Evolutionary conservation across 106 monocot genomes (phyloP), one percentile per base, ranked within the genome.

Genomic region (Dioscorea zingiberensis): DNA sequence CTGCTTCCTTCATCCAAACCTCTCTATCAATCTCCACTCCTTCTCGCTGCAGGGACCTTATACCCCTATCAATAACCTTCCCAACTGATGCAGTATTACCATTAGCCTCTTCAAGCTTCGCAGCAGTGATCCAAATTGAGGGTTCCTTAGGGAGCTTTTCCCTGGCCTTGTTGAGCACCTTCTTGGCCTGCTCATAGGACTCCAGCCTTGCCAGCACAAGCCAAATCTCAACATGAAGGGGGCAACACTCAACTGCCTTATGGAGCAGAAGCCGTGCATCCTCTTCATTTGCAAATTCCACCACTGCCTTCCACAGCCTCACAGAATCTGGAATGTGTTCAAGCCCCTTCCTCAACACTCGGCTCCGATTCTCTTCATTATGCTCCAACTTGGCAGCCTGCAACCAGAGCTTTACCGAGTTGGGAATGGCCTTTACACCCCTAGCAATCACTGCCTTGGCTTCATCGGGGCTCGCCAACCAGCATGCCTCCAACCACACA

Each of bases 31-130:
- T 82, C 56, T 97, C 97, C 63, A 92, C 55, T 13, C 81, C 77
- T 69, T 92, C 91, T 70, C 78, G 86, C 70, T 92, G 91, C 68
- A 97, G 79, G 38, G 83, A 69, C 54, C 78, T 64, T 55, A 97
- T 97, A 73, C 85, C 91, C 62, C 97, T 85, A 60, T 97, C 92
- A 14, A 97, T 88, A 55, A 97, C 85, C 83, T 88, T 97, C 21
- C 56, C 79, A 54, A 97, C 97, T 14, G 91, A 88, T 4, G 68
- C 54, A 14, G 51, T 76, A 53, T 88, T 97, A 0, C 88, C 97
- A 81, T 92, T 88, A 46, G 95, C 95, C 65, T 92, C 97, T 76
- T 97, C 97, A 16, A 97, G 81, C 79, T 97, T 97, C 19, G 97
- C 97, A 63, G 97, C 97, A 29, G 91, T 97, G 17, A 97, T 97